Evolutionary conservation across 768 basidiomycete genomes (phyloP).

Genomic region (Tulasnella sp.): DNA sequence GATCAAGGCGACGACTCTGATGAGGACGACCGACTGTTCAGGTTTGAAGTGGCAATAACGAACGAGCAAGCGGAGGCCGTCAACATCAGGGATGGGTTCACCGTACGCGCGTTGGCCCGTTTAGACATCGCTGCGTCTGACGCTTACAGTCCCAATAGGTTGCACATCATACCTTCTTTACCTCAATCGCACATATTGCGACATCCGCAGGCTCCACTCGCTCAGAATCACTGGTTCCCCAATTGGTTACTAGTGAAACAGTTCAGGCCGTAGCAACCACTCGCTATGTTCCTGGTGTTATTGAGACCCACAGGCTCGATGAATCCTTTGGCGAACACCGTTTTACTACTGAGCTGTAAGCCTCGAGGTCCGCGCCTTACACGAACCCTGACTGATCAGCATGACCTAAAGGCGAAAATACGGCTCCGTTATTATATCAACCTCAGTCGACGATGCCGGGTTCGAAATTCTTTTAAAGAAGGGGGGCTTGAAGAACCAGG

Average conservation of each 20-base stretch:
- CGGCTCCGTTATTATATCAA: not conserved
- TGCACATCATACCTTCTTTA: not conserved
- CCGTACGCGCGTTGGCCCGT: not conserved
- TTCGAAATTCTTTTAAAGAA: not conserved
- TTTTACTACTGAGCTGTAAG: not conserved
- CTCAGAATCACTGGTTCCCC: not conserved
- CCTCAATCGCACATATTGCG: not conserved
- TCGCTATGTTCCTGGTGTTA: not conserved
- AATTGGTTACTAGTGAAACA: not conserved
- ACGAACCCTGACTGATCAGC: not conserved
- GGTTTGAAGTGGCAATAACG: conserved; percentile 31
- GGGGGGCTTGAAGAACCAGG: not conserved
- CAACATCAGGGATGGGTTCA: not conserved
- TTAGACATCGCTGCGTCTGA: not conserved
- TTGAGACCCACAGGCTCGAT: not conserved
- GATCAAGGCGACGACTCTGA: conserved; percentile 20
- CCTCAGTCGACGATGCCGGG: not conserved
- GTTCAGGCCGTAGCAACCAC: not conserved
- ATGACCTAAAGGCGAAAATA: not conserved
- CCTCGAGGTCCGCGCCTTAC: not conserved
- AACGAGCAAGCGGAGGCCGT: conserved; percentile 29
- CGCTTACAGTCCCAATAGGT: not conserved
- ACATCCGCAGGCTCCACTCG: not conserved
- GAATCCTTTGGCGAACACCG: not conserved
- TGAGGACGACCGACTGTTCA: conserved; percentile 30